Base-by-base conservation (phyloP, 371 early-diverging fungal species). In the Rhizopus arrhizus region DNA sequence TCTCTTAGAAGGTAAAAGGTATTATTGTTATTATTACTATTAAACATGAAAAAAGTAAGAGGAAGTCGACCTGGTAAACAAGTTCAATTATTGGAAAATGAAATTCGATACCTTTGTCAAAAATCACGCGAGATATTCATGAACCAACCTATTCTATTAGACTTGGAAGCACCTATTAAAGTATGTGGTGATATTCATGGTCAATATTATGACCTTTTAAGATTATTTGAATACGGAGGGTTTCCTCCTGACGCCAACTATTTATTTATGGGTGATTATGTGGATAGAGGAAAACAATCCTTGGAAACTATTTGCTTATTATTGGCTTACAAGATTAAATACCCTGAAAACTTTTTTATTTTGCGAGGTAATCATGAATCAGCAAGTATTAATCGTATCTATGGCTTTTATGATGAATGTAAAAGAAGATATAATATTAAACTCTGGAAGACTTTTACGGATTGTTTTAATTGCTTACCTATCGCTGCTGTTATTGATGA, bases 371-470 rank as follows among this genome's bases (percentile, higher is more conserved):
- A 96, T 77, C 97, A 97, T 77, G 97, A 97, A 75, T 89, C 92
- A 71, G 92, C 95, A 28, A 86, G 88, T 72, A 93, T 97, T 72
- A 96, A 96, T 77, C 88, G 91, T 61, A 93, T 99, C 46, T 99
- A 99, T 70, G 99, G 99, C 3, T 99, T 99, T 79, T 99, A 97
- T 75, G 99, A 99, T 72, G 99, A 99, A 81, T 96, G 97, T 76
- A 97, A 97, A 75, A 97, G 99, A 68, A 84, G 99, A 66, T 94
- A 91, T 62, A 95, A 89, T 68, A 85, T 95, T 65, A 95, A 95
- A 68, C 83, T 98, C 49, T 99, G 99, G 99, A 97, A 96, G 79
- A 88, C 89, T 13, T 99, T 99, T 70, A 95, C 95, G 5, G 98
- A 97, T 70, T 92, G 92, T 47, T 99, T 99, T 84, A 98, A 99